Percentiles rank a stretch among this genome's conserved stretches.
phyloP scores from a whole-genome alignment of 495 filamentous ascomycete species.

The Pseudomonodictys pantanalensis region DNA sequence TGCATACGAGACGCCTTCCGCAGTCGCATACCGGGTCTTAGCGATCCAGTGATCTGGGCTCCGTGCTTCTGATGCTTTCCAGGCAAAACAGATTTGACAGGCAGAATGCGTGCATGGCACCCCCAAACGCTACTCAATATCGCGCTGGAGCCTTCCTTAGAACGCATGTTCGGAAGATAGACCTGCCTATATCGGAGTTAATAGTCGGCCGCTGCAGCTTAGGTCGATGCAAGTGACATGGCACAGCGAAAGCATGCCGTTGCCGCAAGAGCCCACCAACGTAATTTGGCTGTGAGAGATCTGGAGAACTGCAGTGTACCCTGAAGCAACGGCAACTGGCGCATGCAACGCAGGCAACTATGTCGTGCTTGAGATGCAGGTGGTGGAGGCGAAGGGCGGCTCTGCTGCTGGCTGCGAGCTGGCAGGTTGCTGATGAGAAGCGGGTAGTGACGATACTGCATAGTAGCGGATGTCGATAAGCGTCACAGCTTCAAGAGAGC shows the following conservation, averaged over 20 bases:
- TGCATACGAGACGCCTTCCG: slow-evolving; percentile 15
- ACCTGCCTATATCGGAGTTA: slow-evolving; percentile 9
- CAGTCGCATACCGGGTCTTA: slow-evolving; percentile 22
- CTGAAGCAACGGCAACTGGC: slow-evolving; percentile 30
- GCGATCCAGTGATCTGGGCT: slow-evolving; percentile 17
- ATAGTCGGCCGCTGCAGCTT: slow-evolving; percentile 10
- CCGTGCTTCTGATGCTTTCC: slow-evolving; percentile 13
- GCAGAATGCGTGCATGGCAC: slow-evolving; percentile 25
- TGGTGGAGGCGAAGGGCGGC: slow-evolving; percentile 22
- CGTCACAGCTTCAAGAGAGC: background rate
- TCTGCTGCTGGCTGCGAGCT: slow-evolving; percentile 12
- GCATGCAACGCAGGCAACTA: slow-evolving; percentile 30
- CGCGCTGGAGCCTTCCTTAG: slow-evolving; percentile 14
- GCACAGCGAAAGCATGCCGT: background rate
- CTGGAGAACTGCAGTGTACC: slow-evolving; percentile 31
- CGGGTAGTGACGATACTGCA: slow-evolving; percentile 19
- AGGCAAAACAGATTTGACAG: slow-evolving; percentile 23
- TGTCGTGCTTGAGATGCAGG: slow-evolving; percentile 33
- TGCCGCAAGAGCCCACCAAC: slow-evolving; percentile 3
- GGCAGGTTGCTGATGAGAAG: background rate
- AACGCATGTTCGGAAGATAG: slow-evolving; percentile 20
- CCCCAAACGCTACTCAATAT: slow-evolving; percentile 12
- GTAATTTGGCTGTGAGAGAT: slow-evolving; percentile 29
- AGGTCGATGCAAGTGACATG: background rate
- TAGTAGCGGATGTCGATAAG: slow-evolving; percentile 13